Base-by-base conservation (phyloP, 2,329 filamentous ascomycete species). In the Gnomoniopsis sp. region DNA sequence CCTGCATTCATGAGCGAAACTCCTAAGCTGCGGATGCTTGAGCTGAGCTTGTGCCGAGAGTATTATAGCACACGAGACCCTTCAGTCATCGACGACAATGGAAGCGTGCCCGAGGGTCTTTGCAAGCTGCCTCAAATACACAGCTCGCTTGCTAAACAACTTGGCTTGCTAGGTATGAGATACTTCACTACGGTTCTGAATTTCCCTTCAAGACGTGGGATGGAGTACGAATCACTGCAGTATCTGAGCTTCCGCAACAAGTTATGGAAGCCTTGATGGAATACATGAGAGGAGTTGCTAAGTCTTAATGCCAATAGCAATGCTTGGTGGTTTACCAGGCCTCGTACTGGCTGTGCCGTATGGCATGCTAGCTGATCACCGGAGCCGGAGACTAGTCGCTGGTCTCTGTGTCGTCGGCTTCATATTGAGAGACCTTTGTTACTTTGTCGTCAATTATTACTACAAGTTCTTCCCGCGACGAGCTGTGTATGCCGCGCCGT, bases 21-120 rank as follows among this genome's bases (percentile, higher is more conserved):
- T 14, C 51, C 60, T 34, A 46, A 53, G 57, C 34, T 62, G n/a
- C 57, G 60, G 26, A 59, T 62, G 60, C 49, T 62, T 11, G 60
- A 62, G 33, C 23, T 57, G 15, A 44, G 52, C 22, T 53, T 59
- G n/a, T 62, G 60, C 34, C 57, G 60, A 22, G 60, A 62, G 46
- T 51, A 59, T 36, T 62, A 62, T 34, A 17, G 43, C 3, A 14
- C 47, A n/a, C 10, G 21, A 38, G 57, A 59, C 34, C 41, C 57
- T 17, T 44, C 51, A 17, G 48, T 59, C 33, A 59, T 62, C 23
- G 43, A 52, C 14, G 48, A 38, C 33, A 57, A 55, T 19, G 57
- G 57, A 6, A 56, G 6, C 15, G 46, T 62, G 3, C 60, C 60
- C 19, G 60, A 59, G 53, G 48, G 46, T 22, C 44, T 62, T 11